phyloP scores from a whole-genome alignment of 1,139 yeast genomes.

The Taphrina populina region DNA sequence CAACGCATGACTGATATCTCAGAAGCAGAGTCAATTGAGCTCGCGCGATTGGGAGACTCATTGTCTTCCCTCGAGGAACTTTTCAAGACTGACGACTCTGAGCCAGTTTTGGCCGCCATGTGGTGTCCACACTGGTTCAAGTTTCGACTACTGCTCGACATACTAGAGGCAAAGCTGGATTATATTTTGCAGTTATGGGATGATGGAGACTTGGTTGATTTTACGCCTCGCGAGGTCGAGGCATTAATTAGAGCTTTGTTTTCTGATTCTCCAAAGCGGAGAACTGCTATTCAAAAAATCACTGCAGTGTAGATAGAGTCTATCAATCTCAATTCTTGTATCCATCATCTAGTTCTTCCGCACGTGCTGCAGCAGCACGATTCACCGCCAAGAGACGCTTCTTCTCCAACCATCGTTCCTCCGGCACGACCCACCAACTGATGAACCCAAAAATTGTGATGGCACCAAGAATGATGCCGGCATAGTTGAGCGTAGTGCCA shows the following conservation, averaged over 20 bases:
- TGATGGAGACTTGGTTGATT: conserved; percentile 71
- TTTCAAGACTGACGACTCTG: conserved; percentile 32
- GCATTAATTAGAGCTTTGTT: conserved; percentile 62
- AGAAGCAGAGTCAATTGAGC: conserved; percentile 20
- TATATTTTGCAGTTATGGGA: conserved; percentile 70
- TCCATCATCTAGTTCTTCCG: not conserved
- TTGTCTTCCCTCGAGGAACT: conserved; percentile 17
- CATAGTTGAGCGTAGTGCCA: conserved; percentile 66
- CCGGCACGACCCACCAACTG: conserved; percentile 52
- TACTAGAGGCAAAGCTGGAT: conserved; percentile 52
- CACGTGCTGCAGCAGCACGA: conserved; percentile 9
- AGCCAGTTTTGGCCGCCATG: conserved; percentile 41
- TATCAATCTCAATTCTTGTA: not conserved
- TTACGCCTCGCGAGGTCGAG: conserved; percentile 65
- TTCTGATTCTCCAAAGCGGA: conserved; percentile 66
- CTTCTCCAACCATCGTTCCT: conserved; percentile 41
- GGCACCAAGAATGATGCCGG: conserved; percentile 62
- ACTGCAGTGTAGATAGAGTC: not conserved
- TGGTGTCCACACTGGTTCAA: conserved; percentile 48
- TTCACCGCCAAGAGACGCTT: conserved; percentile 20
- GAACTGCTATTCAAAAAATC: conserved; percentile 61
- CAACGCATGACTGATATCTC: conserved; percentile 29
- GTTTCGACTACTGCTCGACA: conserved; percentile 45
- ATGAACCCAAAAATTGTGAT: conserved; percentile 55
- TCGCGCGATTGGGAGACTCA: conserved; percentile 17